Base-by-base conservation (phyloP, 768 basidiomycete genomes). In the Leucosporidium yakuticum region DNA sequence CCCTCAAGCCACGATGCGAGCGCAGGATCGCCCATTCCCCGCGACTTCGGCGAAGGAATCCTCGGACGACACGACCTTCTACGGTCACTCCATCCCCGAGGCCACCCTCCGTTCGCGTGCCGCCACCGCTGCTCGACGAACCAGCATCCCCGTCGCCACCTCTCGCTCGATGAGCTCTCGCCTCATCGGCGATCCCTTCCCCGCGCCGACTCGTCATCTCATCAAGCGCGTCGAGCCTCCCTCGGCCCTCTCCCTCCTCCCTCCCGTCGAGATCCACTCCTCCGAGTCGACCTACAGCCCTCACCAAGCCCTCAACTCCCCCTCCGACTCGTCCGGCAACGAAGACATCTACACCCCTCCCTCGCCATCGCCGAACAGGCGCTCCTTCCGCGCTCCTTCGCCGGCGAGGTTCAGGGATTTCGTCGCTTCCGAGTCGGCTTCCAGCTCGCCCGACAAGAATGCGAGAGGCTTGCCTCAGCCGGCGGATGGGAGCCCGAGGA, bases 371-470 rank as follows among this genome's bases (percentile, higher is more conserved):
- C n/a, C 58, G 36, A 59, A 59, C 58, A 34, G 58, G 25, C 36
- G 62, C 17, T 60, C 66, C 4, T 71, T 67, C 55, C 63, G 63
- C 39, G 57, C 63, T 4, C 70, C 70, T 1, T 54, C 36, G 23
- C 66, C 70, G 0, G 70, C 63, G 15, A 59, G 66, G 20, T 71
- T 62, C 56, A 54, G 70, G 4, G 63, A 68, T 21, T 32, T 68
- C 2, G 47, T 71, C 8, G 60, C 70, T 0, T 61, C 59, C 17
- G 47, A 23, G 8, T 39, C 66, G 21, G 70, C 70, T 3, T 61
- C 63, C 6, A 65, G 57, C 12, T 48, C 58, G 36, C 69, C 69
- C 0, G 66, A 65, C 19, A 51, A 54, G 57, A 67, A 68, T 39
- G 63, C 36, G 36, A 5, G 50, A 21, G 70, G 67, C 6, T 47